These are phyloP conservation scores for Acacia pycnantha DNA, from an alignment of 331 rosid species.

Conservation along the genomic window DNA sequence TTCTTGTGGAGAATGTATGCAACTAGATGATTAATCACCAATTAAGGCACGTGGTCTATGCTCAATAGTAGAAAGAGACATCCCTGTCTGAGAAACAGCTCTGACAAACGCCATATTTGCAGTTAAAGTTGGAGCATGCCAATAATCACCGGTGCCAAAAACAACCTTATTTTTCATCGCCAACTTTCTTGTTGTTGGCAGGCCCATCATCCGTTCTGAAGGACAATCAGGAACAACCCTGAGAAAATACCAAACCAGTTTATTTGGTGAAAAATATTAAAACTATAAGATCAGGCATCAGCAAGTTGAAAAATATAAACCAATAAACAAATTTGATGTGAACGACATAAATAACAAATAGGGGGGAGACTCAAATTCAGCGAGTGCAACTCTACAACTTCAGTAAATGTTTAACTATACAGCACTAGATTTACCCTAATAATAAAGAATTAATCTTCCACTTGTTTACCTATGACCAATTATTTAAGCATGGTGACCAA, in stretches of 20 bases:
- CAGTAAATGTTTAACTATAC: neutral
- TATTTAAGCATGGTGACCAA: conserved; percentile 21
- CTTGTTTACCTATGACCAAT: neutral
- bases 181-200: conserved; percentile 64
- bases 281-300: conserved; percentile 13
- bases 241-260: conserved; percentile 7
- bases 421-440: neutral
- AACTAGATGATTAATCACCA: conserved; percentile 43
- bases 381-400: neutral
- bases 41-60: conserved; percentile 67
- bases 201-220: conserved; percentile 54
- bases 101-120: conserved; percentile 74
- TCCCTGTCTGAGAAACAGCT: conserved; percentile 69
- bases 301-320: conserved; percentile 23
- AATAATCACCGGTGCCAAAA: conserved; percentile 66
- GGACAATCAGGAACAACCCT: conserved; percentile 62
- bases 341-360: conserved; percentile 4
- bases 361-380: conserved; percentile 9
- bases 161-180: conserved; percentile 64
- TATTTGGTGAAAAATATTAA: conserved; percentile 10
- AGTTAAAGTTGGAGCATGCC: conserved; percentile 63
- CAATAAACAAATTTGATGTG: conserved; percentile 32
- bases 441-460: neutral
- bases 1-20: conserved; percentile 15
- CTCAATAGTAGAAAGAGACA: conserved; percentile 56